phyloP scores from a whole-genome alignment of 495 filamentous ascomycete species.

The Annulohypoxylon bovei region DNA sequence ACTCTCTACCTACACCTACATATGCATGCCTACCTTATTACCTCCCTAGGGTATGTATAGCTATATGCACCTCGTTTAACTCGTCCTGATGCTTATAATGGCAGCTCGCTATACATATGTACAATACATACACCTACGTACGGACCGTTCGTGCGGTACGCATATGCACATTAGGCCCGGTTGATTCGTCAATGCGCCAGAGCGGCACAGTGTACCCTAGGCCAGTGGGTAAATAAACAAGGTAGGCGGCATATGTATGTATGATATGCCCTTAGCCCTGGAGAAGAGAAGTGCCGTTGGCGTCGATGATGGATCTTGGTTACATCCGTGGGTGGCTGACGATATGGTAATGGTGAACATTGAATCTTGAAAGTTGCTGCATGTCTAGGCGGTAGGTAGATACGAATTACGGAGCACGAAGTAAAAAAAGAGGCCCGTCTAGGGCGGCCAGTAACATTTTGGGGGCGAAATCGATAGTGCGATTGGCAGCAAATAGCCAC shows the following conservation, averaged over 20 bases:
- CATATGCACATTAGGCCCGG: neutral
- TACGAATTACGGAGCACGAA: neutral
- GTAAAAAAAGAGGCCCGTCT: neutral
- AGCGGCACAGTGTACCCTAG: constrained; percentile 25
- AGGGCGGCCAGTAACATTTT: constrained; percentile 4
- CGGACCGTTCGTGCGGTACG: constrained; percentile 16
- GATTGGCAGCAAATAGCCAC: neutral
- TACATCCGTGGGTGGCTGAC: constrained; percentile 39
- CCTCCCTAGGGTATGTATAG: neutral
- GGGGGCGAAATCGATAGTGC: constrained; percentile 21
- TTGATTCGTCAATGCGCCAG: constrained; percentile 19
- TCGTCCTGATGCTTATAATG: neutral
- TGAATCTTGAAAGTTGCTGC: constrained; percentile 24
- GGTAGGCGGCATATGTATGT: constrained; percentile 15
- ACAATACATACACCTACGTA: neutral
- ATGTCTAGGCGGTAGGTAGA: constrained; percentile 12
- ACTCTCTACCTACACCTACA: neutral
- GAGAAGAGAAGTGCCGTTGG: constrained; percentile 27
- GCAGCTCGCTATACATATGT: neutral
- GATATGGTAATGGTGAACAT: neutral
- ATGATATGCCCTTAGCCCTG: neutral
- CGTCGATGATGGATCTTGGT: constrained; percentile 35
- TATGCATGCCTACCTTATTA: neutral
- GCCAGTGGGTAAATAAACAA: constrained; percentile 27
- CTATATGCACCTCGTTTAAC: neutral